Base-by-base conservation (phyloP, 1,284 basidiomycete genomes). In the Cutaneotrichosporon spelunceum region DNA sequence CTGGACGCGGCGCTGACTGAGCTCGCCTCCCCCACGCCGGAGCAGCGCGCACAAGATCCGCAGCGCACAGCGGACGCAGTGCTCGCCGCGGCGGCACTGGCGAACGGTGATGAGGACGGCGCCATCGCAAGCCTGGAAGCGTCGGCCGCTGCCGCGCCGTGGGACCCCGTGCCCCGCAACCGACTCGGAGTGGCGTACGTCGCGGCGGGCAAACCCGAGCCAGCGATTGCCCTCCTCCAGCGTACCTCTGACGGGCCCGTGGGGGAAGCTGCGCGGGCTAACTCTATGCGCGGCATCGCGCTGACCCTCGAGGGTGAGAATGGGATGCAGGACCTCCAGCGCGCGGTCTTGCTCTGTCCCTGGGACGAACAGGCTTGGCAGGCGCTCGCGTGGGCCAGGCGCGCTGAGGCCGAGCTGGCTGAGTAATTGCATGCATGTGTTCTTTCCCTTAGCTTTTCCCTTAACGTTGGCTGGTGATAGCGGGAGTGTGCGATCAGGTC, bases 1-100 rank as follows among this genome's bases (percentile, higher is more conserved):
- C 83, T 94, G 16, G 91, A 95, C 71, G 93, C 93, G 0, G 89
- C 92, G 0, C 80, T 94, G 10, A 86, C 89, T 0, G 93, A 96
- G 73, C 85, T 95, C 21, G 79, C 88, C 13, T 45, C 67, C 3
- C 64, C 70, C 3, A 61, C 71, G 0, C 14, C 68, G 9, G 33
- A 59, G 4, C 59, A 64, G 11, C 56, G 69, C 14, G 54, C 64
- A n/a, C 64, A 73, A 56, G 75, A 77, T 57, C 67, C 72, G 5
- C 26, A 56, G 10, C 71, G 69, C 21, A 66, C 65, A 9, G 67
- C 69, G 23, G 70, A 73, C 50, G 53, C 72, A 8, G 70, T 78
- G 9, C 57, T 75, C 14, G 68, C 70, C 48, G 59, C 70, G 6
- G 60, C 71, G 26, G 69, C 70, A 0, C 36, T 74, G 10, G 21